These are phyloP conservation scores for Isabelozyma heimii DNA, from an alignment of 805 yeast genomes.

Conservation along the genomic window DNA sequence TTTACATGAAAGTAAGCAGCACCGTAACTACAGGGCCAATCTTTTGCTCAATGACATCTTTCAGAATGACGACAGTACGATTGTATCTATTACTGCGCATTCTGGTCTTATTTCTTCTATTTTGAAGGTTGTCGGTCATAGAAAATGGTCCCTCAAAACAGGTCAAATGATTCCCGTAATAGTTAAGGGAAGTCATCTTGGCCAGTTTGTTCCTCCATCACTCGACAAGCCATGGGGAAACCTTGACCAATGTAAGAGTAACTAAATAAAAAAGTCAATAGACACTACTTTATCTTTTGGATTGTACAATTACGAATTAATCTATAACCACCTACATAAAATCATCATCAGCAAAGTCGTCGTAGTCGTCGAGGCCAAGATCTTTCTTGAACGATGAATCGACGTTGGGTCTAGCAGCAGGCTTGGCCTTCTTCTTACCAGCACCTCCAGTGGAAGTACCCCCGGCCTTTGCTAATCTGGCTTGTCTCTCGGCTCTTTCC, in stretches of 20 bases:
- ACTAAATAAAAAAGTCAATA: not conserved
- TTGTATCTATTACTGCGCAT: slow-evolving; percentile 28
- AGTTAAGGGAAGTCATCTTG: slow-evolving; percentile 15
- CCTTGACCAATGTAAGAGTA: not conserved
- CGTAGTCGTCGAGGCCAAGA: slow-evolving; percentile 52
- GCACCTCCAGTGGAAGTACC: slow-evolving; percentile 91
- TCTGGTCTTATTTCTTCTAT: slow-evolving; percentile 25
- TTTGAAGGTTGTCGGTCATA: slow-evolving; percentile 21
- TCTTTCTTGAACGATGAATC: slow-evolving; percentile 61
- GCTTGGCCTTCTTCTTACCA: slow-evolving; percentile 91
- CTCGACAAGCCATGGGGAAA: slow-evolving; percentile 3
- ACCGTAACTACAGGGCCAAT: slow-evolving; percentile 23
- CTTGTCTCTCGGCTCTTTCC: slow-evolving; percentile 85
- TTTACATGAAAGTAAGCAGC: slow-evolving; percentile 23
- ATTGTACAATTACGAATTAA: not conserved
- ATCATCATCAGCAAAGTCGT: slow-evolving; percentile 57
- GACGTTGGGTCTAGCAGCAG: slow-evolving; percentile 61
- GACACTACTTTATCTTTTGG: not conserved
- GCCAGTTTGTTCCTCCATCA: slow-evolving; percentile 2
- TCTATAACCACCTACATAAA: slow-evolving; percentile 54
- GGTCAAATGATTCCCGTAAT: slow-evolving; percentile 29
- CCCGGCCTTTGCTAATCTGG: slow-evolving; percentile 75
- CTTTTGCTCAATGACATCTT: slow-evolving; percentile 26
- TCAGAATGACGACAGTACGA: slow-evolving; percentile 11
- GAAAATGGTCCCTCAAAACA: slow-evolving; percentile 19